Percentiles rank a stretch among this genome's conserved stretches.
phyloP scores from a whole-genome alignment of 371 early-diverging fungal genomes.

The Phascolomyces articulosus region DNA sequence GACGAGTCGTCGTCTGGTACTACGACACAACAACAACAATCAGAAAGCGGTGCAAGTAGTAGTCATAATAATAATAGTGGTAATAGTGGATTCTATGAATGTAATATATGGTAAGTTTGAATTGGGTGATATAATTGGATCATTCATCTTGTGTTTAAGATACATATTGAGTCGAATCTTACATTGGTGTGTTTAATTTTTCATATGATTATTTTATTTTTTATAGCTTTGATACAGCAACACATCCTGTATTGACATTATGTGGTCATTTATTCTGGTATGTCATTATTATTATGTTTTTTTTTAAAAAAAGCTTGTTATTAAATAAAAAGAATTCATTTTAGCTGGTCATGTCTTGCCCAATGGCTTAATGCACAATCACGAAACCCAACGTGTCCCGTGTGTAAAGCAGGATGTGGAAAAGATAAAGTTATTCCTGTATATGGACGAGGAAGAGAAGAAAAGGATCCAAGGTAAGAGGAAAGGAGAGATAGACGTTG shows the following conservation, averaged over 20 bases:
- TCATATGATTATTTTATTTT: no score
- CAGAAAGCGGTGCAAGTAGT: no score
- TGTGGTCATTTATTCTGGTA: slow-evolving; percentile 80
- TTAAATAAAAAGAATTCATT: no score
- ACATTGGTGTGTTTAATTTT: no score
- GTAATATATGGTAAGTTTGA: slow-evolving; percentile 40
- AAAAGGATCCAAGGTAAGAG: slow-evolving; percentile 68
- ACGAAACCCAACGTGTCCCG: slow-evolving; percentile 54
- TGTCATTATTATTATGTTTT: not conserved
- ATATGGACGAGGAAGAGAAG: slow-evolving; percentile 75
- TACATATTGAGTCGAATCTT: no score
- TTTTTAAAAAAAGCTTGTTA: no score
- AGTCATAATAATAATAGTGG: slow-evolving; percentile 30
- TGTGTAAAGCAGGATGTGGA: slow-evolving; percentile 80
- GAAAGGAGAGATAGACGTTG: not conserved
- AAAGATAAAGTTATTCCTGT: slow-evolving; percentile 79
- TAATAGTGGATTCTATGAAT: slow-evolving; percentile 37
- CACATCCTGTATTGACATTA: slow-evolving; percentile 71
- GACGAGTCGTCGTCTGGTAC: not conserved
- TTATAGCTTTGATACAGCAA: slow-evolving; percentile 69
- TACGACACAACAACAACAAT: not conserved
- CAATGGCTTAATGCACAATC: slow-evolving; percentile 37
- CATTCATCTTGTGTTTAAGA: no score
- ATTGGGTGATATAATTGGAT: not conserved
- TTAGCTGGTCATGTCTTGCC: slow-evolving; percentile 39